Base-by-base conservation (phyloP, 2,329 filamentous ascomycete species). In the Aspergillus texensis region DNA sequence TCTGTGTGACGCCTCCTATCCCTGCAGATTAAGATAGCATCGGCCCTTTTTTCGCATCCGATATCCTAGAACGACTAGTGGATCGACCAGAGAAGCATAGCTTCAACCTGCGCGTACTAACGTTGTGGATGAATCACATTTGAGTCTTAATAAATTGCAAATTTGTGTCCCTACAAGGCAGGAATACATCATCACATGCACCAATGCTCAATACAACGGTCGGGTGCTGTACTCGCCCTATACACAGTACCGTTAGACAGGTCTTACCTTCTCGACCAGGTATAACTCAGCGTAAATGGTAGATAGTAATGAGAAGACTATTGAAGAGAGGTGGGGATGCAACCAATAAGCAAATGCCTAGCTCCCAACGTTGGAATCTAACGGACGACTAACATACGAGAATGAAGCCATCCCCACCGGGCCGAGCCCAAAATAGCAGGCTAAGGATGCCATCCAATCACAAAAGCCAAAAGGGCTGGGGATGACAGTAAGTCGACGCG, bases 11-110 rank as follows among this genome's bases (percentile, higher is more conserved):
- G 30, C 48, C 26, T 50, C 57, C n/a, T 26, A 53, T 43, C 48
- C 46, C 48, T 54, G 58, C 50, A 55, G 32, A 19, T 26, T 54
- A 26, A 60, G 30, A 19, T 36, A 50, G 57, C 57, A 21, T 21
- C 21, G 32, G 57, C 28, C 24, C 28, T 52, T 4, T 4, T 32
- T 32, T 32, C 26, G 19, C 48, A 30, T 4, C 10, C 28, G 26
- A 34, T 36, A 53, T 50, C 24, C 30, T 11, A 43, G 21, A 19
- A 48, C 16, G n/a, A 24, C 34, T 50, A 24, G 58, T 60, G 48
- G 58, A 26, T 55, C 21, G 16, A 36, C 19, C 8, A 8, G 34
- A 39, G 52, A 36, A 24, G 12, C 32, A 24, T 54, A 21, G 32
- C 28, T 30, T 12, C 50, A 36, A 12, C n/a, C 30, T 34, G 19